A percentile compares a stretch with the other conserved stretches of the same genome.
phyloP scores from a whole-genome alignment of 257 asterid genomes.

The Jacaranda mimosifolia region DNA sequence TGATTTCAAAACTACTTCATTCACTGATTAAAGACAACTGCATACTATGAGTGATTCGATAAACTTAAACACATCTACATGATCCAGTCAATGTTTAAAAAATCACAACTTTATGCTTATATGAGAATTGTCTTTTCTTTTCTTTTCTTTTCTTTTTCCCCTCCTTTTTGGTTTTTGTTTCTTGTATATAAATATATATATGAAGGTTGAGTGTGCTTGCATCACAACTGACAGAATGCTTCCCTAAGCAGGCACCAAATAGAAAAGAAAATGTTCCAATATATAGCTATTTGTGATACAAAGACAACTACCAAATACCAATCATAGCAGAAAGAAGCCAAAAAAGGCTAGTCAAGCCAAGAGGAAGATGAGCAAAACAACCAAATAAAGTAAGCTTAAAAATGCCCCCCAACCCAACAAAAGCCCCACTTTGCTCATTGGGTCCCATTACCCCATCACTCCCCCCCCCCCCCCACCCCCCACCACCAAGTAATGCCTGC shows the following conservation, averaged over 20 bases:
- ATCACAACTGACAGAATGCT: slow-evolving; percentile 78
- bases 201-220: slow-evolving; percentile 41
- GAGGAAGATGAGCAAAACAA: slow-evolving; percentile 31
- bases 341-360: slow-evolving; percentile 38
- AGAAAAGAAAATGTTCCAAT: slow-evolving; percentile 26
- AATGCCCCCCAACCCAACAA: slow-evolving; percentile 29
- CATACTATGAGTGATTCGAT: too few relatives aligned
- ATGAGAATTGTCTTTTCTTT: too few relatives aligned
- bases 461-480: not conserved
- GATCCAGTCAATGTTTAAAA: too few relatives aligned
- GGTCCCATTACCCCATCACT: slow-evolving; percentile 46
- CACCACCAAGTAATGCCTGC: slow-evolving; percentile 34
- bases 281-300: slow-evolving; percentile 56
- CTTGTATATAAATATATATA: too few relatives aligned
- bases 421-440: slow-evolving; percentile 40
- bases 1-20: too few relatives aligned
- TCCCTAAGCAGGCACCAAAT: slow-evolving; percentile 66
- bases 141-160: too few relatives aligned
- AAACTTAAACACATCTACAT: too few relatives aligned
- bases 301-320: slow-evolving; percentile 67
- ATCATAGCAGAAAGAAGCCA: slow-evolving; percentile 64
- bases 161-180: too few relatives aligned
- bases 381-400: not conserved
- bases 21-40: too few relatives aligned
- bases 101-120: too few relatives aligned